phyloP scores from a whole-genome alignment of 192 early-diverging fungal species.

The Funneliformis mosseae region DNA sequence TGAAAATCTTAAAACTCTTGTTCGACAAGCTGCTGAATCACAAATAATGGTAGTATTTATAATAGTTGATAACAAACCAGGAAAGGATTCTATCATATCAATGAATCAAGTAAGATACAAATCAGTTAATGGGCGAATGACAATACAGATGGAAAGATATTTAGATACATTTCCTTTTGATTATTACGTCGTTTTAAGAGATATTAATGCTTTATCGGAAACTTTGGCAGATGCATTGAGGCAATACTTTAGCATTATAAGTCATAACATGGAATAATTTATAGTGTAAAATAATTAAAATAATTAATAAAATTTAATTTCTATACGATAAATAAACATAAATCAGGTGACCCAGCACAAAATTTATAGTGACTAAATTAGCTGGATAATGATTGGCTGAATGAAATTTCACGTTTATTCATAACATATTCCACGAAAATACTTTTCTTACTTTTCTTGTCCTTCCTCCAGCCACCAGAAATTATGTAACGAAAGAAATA shows the following conservation, averaged over 20 bases:
- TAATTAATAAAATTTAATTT: neutral
- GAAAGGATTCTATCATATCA: constrained; percentile 84
- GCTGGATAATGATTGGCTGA: no score
- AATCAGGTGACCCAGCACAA: no score
- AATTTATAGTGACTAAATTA: no score
- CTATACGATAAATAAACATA: neutral
- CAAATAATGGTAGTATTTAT: constrained; percentile 97
- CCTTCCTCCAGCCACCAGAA: no score
- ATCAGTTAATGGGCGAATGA: constrained; percentile 60
- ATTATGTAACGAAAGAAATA: no score
- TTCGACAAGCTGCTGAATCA: constrained; percentile 79
- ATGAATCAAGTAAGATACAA: constrained; percentile 88
- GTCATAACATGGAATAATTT: constrained; percentile 10
- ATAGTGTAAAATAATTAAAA: constrained; percentile 17
- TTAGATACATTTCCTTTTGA: constrained; percentile 98
- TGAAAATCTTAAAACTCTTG: constrained; percentile 77
- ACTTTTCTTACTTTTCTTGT: no score
- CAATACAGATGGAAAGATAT: constrained; percentile 78
- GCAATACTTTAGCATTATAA: constrained; percentile 93
- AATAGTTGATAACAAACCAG: constrained; percentile 83
- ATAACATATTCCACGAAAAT: no score
- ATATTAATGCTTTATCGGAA: constrained; percentile 85
- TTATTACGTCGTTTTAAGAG: constrained; percentile 90
- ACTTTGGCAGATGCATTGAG: constrained; percentile 92
- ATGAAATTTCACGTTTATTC: no score